These are phyloP conservation scores for Hyphopichia homilentoma DNA, from an alignment of 805 yeast genomes.

Conservation along the genomic window DNA sequence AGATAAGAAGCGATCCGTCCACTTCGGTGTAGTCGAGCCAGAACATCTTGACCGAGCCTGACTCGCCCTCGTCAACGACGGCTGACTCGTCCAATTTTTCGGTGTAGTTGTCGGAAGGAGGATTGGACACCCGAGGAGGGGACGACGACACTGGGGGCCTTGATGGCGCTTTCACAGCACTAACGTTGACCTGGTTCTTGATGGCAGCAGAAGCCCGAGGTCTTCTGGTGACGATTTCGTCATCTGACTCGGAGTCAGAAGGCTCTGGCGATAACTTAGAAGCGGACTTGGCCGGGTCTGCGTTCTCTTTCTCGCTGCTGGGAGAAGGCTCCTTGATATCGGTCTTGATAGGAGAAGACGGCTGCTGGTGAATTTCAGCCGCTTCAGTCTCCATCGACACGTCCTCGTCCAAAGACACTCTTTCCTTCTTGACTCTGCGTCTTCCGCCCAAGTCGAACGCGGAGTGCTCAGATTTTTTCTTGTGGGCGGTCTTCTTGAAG, in stretches of 20 bases:
- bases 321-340: conserved; percentile 3
- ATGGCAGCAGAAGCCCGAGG: conserved; percentile 46
- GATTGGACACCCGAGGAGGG: conserved; percentile 14
- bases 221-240: conserved; percentile 51
- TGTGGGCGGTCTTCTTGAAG: conserved; percentile 10
- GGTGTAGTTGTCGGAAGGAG: conserved; percentile 21
- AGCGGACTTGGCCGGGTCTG: conserved; percentile 5
- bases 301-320: conserved; percentile 11
- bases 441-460: conserved; percentile 22
- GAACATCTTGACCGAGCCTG: conserved; percentile 59
- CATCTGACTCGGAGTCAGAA: conserved; percentile 48
- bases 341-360: conserved; percentile 37
- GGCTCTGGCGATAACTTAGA: conserved; percentile 9
- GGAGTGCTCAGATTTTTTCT: conserved; percentile 19
- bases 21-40: conserved; percentile 90
- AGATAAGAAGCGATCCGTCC: conserved; percentile 62
- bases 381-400: neutral
- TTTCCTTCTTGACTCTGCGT: conserved; percentile 18
- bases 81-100: conserved; percentile 29
- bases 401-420: conserved; percentile 1
- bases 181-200: conserved; percentile 39
- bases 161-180: conserved; percentile 29
- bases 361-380: conserved; percentile 18
- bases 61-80: conserved; percentile 13
- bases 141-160: conserved; percentile 10